phyloP scores from a whole-genome alignment of 164 flowering plant genomes.

The Macadamia integrifolia region DNA sequence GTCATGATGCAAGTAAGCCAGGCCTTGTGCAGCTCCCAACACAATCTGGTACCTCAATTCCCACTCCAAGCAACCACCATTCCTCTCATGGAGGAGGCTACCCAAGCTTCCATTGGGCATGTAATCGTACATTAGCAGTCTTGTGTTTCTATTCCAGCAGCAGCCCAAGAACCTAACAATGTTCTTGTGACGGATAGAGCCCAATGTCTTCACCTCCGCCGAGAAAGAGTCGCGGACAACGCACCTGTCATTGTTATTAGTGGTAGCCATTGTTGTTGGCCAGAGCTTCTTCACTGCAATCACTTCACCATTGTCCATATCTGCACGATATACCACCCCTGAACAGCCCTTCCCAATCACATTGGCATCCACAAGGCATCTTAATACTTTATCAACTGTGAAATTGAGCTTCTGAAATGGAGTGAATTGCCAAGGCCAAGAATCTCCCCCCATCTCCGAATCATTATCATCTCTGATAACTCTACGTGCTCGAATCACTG shows the following conservation, averaged over 20 bases:
- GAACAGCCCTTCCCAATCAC: conserved; percentile 83
- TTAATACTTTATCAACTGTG: conserved; percentile 51
- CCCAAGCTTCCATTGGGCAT: conserved; percentile 89
- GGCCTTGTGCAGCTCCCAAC: conserved; percentile 73
- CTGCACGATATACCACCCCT: conserved; percentile 72
- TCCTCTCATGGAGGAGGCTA: conserved; percentile 55
- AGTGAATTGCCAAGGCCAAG: conserved; percentile 72
- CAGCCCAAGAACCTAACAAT: conserved; percentile 79
- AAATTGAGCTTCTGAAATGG: conserved; percentile 79
- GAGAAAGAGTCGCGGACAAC: conserved; percentile 68
- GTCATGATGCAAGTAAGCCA: conserved; percentile 83
- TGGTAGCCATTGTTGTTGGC: conserved; percentile 41
- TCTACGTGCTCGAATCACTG: conserved; percentile 46
- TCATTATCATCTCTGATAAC: conserved; percentile 38
- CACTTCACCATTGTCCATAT: conserved; percentile 56
- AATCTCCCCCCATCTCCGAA: conserved; percentile 51
- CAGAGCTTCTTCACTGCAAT: conserved; percentile 86
- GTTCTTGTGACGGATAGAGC: conserved; percentile 78
- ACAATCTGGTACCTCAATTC: conserved; percentile 52
- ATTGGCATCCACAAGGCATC: conserved; percentile 56
- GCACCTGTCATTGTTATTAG: conserved; percentile 14
- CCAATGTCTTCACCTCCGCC: conserved; percentile 68
- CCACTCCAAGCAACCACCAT: conserved; percentile 60
- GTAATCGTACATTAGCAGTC: conserved; percentile 75
- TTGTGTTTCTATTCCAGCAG: conserved; percentile 59